A percentile compares a stretch with the other conserved stretches of the same genome.
Conservation (phyloP, 768 basidiomycete species). For the Termitomyces sp. region DNA sequence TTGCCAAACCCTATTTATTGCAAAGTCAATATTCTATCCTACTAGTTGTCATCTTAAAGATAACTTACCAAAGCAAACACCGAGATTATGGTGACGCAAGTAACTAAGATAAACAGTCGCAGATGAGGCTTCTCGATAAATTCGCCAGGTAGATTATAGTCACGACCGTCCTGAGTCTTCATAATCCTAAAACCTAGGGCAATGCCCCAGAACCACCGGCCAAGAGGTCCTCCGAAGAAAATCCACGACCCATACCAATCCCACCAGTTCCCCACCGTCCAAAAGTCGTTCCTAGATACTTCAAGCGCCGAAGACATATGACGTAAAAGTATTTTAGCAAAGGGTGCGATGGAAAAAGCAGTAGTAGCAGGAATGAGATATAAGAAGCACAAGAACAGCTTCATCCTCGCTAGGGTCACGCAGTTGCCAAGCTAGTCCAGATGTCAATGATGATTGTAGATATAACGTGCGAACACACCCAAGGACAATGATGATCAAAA, state of each 20-base stretch:
- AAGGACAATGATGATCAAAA: conserved; percentile 44
- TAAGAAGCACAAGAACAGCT: conserved; percentile 28
- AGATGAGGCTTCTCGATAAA: conserved; percentile 33
- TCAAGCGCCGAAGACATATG: conserved; percentile 24
- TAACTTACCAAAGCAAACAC: conserved; percentile 28
- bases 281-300: conserved; percentile 22
- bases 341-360: conserved; percentile 22
- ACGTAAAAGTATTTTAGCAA: conserved; percentile 17
- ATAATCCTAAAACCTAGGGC: conserved; percentile 28
- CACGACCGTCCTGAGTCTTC: conserved; percentile 8
- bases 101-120: conserved; percentile 20
- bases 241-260: conserved; percentile 38
- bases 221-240: conserved; percentile 34
- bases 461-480: conserved; percentile 22
- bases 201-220: conserved; percentile 34
- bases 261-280: conserved; percentile 33
- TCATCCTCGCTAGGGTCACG: conserved; percentile 30
- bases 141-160: conserved; percentile 15
- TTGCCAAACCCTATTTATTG: conserved; percentile 21
- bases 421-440: conserved; percentile 33
- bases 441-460: neutral
- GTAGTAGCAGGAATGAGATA: conserved; percentile 25
- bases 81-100: conserved; percentile 23
- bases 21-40: neutral
- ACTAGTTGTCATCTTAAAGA: no score